Base-by-base conservation (phyloP, 805 yeast genomes). In the Huiozyma naganishii region DNA sequence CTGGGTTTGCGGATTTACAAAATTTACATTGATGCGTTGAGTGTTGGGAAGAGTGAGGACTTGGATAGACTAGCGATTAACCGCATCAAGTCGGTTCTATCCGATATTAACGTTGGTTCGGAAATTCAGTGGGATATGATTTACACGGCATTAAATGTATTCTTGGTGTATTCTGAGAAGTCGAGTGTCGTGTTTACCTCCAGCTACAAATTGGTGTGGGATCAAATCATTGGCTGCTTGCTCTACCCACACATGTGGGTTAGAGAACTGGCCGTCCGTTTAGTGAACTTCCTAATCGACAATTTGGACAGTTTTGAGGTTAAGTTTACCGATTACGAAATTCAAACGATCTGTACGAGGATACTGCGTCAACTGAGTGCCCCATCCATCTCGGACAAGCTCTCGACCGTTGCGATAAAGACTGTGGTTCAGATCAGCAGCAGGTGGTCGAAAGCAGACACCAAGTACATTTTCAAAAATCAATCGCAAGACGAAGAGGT, bases 171-270 rank as follows among this genome's bases (percentile, higher is more conserved):
- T 32, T 64, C 68, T 29, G 68, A 69, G 40, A 61, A 66, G 27
- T 53, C 63, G 32, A 69, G 67, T 35, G 44, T 48, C 0, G 50
- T 54, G 5, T 67, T 67, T 39, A 43, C 47, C 4, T 34, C 41
- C 1, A 54, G 51, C 2, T 69, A 66, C 52, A 68, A 63, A 39
- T 13, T 27, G 0, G 52, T 73, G 7, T 83, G 90, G 88, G 51
- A 59, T 3, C 58, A 62, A 12, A 62, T 83, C 3, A 67, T 76
- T 27, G 72, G 71, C 3, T 63, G 78, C 29, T 68, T 88, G 43
- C 66, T 89, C 41, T 89, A 76, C 58, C 97, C 97, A 2, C 97
- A 89, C 62, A 72, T 92, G 1, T 89, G 97, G 97, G 83, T 89
- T 6, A 76, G 97, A 53, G 68, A 83, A 46, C 65, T 73, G 5